Evolutionary conservation across 2,329 filamentous ascomycete genomes (phyloP), one percentile per base, ranked within the genome.

Genomic region (Aspergillus texensis): DNA sequence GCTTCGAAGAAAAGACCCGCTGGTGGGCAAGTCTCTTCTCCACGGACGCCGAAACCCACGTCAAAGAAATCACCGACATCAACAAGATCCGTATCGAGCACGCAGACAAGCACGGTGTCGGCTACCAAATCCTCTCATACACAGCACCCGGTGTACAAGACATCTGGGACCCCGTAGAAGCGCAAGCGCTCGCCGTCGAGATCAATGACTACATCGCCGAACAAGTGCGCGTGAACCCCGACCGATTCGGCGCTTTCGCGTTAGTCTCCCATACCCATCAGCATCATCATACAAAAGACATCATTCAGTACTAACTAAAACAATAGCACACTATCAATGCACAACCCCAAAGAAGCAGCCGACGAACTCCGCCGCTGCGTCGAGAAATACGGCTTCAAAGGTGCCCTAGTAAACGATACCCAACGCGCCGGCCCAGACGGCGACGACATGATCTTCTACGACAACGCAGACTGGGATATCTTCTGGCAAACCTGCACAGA

Each of bases 381-480:
- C 6, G 83, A 77, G 1, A 74, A 87, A 63, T 78, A 84, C 56
- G 86, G 87, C n/a, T 89, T 90, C 78, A 83, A 86, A 64, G 88
- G 88, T 3, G 86, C 82, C 4, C 76, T 90, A 5, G 81, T 90
- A 53, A 88, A 88, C 70, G 86, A 89, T 71, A 86, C 82, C 2
- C 88, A 90, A 70, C 83, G 84, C 32, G 81, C 85, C 19, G 86
- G 86, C 3, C 66, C 77, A 0, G 84, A 88, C 62, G 87, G 86
- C 43, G 85, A 88, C 61, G 82, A 83, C 28, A 85, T 87, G 79
- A 78, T 89, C 72, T 90, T 89, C 77, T 90, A 89, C 76, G 88
- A 90, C 70, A 78, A 82, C 10, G 80, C 83, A 0, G 82, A 85
- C 64, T 91, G 84, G 81, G 76, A 78, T 36, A 73, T 83, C 26